These are phyloP conservation scores for Plantago elongata DNA, from an alignment of 257 asterid genomes.

Conservation along the genomic window DNA sequence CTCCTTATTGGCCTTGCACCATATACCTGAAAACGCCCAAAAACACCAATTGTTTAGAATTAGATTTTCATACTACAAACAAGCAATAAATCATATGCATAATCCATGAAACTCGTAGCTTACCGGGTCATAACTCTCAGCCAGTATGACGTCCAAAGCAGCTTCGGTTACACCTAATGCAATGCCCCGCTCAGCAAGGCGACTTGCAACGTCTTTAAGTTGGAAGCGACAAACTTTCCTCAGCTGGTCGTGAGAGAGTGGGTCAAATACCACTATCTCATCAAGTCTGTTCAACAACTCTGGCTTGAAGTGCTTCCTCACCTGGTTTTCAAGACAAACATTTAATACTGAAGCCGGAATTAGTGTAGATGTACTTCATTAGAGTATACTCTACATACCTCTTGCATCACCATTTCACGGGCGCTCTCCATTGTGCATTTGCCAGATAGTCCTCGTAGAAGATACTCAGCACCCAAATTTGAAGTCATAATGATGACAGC, in stretches of 20 bases:
- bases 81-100: too few species aligned
- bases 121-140: slow-evolving; percentile 84
- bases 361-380: neutral
- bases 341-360: neutral
- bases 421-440: slow-evolving; percentile 67
- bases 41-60: too few species aligned
- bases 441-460: slow-evolving; percentile 59
- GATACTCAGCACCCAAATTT: slow-evolving; percentile 78
- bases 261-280: slow-evolving; percentile 85
- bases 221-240: slow-evolving; percentile 77
- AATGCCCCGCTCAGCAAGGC: slow-evolving; percentile 83
- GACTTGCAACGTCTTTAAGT: slow-evolving; percentile 70
- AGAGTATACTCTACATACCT: slow-evolving; percentile 27
- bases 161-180: slow-evolving; percentile 77
- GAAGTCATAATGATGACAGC: slow-evolving; percentile 87
- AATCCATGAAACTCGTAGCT: neutral
- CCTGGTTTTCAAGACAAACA: slow-evolving; percentile 24
- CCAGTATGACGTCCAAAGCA: slow-evolving; percentile 62
- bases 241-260: slow-evolving; percentile 78
- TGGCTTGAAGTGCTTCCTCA: slow-evolving; percentile 88
- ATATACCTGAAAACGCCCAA: slow-evolving; percentile 35
- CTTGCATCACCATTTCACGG: slow-evolving; percentile 83
- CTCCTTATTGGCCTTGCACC: slow-evolving; percentile 93
- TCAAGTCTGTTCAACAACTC: slow-evolving; percentile 81
- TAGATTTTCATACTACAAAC: too few species aligned